A percentile compares a stretch with the other conserved stretches of the same genome.
These are phyloP conservation scores for Wallacemonas sp. DNA, from an alignment of 208 protist species.

Conservation along the genomic window DNA sequence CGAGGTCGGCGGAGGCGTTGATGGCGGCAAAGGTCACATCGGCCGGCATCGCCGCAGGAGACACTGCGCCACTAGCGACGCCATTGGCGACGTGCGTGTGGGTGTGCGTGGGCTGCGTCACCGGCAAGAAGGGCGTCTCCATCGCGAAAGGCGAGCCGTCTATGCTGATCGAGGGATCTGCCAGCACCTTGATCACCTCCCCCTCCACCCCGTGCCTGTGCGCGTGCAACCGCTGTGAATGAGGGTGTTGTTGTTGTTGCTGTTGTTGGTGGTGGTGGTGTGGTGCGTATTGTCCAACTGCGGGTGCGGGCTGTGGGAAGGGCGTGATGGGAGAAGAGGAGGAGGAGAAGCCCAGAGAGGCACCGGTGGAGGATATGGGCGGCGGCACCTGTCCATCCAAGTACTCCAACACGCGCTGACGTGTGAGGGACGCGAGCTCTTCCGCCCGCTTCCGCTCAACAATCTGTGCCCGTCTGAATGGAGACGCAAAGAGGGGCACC, in stretches of 20 bases:
- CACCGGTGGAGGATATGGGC: neutral
- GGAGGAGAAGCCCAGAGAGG: neutral
- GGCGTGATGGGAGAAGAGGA: neutral
- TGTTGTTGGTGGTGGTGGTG: neutral
- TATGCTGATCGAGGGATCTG: no score
- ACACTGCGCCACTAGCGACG: no score
- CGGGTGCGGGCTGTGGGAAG: neutral
- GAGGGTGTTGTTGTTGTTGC: neutral
- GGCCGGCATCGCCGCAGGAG: no score
- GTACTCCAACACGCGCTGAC: conserved; percentile 8
- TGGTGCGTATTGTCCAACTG: neutral
- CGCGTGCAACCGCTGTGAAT: neutral
- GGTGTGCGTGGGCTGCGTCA: no score
- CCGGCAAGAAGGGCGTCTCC: no score
- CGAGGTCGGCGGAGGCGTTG: no score
- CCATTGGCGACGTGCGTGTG: no score
- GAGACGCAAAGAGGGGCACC: conserved; percentile 6
- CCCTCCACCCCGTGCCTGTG: neutral
- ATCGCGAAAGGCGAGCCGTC: no score
- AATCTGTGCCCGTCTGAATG: neutral
- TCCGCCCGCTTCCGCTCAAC: neutral
- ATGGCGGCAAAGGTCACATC: no score
- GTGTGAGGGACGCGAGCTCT: neutral
- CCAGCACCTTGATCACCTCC: neutral
- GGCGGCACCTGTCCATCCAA: conserved; percentile 6